Percentiles rank a stretch among this genome's conserved stretches.
phyloP scores from a whole-genome alignment of 371 early-diverging fungal genomes.

The Saksenaea vasiformis region DNA sequence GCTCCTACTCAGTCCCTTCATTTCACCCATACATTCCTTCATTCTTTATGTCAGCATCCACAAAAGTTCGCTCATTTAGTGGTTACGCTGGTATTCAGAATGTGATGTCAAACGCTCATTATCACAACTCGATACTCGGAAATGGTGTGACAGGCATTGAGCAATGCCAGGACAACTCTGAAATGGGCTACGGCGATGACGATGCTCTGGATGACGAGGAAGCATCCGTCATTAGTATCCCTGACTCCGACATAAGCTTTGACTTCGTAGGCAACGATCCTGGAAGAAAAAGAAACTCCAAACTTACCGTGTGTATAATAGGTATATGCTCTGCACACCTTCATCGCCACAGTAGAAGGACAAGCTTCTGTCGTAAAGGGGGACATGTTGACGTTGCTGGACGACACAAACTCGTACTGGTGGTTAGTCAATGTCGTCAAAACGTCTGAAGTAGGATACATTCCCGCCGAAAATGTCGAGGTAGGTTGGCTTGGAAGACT shows the following conservation, averaged over 20 bases:
- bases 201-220: constrained; percentile 54
- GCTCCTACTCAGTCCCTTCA: background rate
- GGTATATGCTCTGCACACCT: constrained; percentile 94
- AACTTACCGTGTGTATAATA: background rate
- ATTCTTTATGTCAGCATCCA: background rate
- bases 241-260: constrained; percentile 77
- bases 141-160: constrained; percentile 41
- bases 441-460: constrained; percentile 93
- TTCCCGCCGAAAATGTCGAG: constrained; percentile 97
- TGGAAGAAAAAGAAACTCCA: background rate
- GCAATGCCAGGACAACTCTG: constrained; percentile 12
- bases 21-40: background rate
- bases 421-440: constrained; percentile 93
- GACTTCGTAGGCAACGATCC: constrained; percentile 25
- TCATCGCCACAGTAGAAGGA: constrained; percentile 93
- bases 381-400: constrained; percentile 86
- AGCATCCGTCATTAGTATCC: constrained; percentile 58
- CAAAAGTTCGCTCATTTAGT: background rate
- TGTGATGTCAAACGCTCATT: background rate
- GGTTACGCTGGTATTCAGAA: background rate
- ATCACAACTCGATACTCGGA: constrained; percentile 39
- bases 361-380: constrained; percentile 93
- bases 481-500: constrained; percentile 30
- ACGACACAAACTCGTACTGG: constrained; percentile 98
- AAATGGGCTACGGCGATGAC: constrained; percentile 17